These are phyloP conservation scores for Cylindrodendrum hubeiense DNA, from an alignment of 2,329 filamentous ascomycete genomes.

Conservation along the genomic window DNA sequence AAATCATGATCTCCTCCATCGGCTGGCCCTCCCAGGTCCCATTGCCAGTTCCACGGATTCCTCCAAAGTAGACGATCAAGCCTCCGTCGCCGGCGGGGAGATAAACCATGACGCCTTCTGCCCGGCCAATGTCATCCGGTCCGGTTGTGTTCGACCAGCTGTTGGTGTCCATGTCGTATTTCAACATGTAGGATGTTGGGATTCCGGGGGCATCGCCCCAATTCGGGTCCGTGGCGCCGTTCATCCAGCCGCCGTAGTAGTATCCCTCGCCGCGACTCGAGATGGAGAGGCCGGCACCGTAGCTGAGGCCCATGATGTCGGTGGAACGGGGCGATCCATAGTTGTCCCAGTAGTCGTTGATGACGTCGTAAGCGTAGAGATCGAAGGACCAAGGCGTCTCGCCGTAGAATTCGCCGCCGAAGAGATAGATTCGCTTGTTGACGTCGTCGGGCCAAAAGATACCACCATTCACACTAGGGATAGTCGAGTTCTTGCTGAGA, in stretches of 20 bases:
- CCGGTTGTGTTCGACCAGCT: conserved; percentile 66
- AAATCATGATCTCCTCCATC: conserved; percentile 67
- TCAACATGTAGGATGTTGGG: conserved; percentile 65
- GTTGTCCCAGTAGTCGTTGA: conserved; percentile 67
- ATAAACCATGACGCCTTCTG: conserved; percentile 71
- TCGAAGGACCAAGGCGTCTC: conserved; percentile 58
- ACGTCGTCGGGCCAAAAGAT: conserved; percentile 70
- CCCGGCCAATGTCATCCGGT: conserved; percentile 64
- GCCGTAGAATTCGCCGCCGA: conserved; percentile 70
- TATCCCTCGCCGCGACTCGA: conserved; percentile 68
- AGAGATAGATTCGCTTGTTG: conserved; percentile 74
- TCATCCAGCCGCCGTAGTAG: conserved; percentile 74
- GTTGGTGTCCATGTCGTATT: conserved; percentile 67
- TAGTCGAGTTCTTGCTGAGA: conserved; percentile 67
- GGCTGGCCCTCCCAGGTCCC: conserved; percentile 59
- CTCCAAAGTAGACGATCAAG: conserved; percentile 72
- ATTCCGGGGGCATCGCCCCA: conserved; percentile 61
- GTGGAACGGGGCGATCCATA: conserved; percentile 53
- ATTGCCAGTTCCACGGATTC: conserved; percentile 63
- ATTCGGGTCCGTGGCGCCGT: conserved; percentile 62
- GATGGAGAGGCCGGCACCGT: conserved; percentile 68
- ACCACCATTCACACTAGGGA: conserved; percentile 62
- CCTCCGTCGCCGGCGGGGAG: conserved; percentile 71
- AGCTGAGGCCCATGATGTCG: conserved; percentile 62
- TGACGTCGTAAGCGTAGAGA: conserved; percentile 69